These are phyloP conservation scores for Volvox reticuliferus DNA, from an alignment of 139 green algal species.

Conservation along the genomic window DNA sequence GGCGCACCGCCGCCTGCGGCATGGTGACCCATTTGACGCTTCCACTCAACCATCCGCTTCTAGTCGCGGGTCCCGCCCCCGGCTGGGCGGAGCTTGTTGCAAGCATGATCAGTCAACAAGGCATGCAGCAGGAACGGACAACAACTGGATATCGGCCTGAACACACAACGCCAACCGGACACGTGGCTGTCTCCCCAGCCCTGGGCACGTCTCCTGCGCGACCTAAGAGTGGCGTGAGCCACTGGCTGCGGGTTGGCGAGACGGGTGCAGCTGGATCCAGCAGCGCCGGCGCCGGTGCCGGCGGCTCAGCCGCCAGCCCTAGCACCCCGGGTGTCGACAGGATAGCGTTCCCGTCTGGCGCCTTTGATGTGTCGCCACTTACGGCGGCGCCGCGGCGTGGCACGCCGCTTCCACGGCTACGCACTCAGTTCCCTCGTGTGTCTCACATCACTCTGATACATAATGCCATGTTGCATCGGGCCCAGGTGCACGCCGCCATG, in stretches of 20 bases:
- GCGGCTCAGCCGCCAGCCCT: too few species aligned
- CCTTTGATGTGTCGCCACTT: background rate
- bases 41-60: slow-evolving; percentile 44
- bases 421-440: background rate
- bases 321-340: background rate
- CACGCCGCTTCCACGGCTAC: slow-evolving; percentile 9
- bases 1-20: background rate
- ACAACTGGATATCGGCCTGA: too few species aligned
- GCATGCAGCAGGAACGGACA: background rate
- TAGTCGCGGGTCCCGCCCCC: background rate
- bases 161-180: too few species aligned
- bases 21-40: slow-evolving; percentile 17
- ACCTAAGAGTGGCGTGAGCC: background rate
- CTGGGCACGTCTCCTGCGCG: background rate
- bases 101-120: background rate
- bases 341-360: too few species aligned
- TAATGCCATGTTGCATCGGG: slow-evolving; percentile 21
- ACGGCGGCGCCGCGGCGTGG: background rate
- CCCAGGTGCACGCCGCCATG: background rate
- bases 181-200: too few species aligned
- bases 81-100: background rate
- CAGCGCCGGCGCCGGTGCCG: background rate
- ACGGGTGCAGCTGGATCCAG: background rate
- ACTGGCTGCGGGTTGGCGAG: background rate
- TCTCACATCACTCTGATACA: slow-evolving; percentile 33